Conservation (phyloP, 2,329 filamentous ascomycete species). For the Colletotrichum sansevieriae region DNA sequence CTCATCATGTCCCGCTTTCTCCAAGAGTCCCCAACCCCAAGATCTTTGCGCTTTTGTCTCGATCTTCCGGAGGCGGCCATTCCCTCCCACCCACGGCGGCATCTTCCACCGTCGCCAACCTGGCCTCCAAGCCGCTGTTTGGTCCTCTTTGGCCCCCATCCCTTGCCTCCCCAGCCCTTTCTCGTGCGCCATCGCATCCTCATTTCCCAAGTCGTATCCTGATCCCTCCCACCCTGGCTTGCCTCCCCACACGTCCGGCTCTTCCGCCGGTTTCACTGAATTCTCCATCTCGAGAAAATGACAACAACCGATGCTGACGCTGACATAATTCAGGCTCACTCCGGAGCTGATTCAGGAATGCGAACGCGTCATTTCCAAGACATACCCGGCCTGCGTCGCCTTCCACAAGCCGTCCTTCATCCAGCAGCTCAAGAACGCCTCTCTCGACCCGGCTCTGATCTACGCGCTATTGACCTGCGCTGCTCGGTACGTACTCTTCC, state of each 20-base stretch:
- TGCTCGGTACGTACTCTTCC: constrained; percentile 62
- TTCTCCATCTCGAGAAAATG: constrained; percentile 10
- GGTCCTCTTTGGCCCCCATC: constrained; percentile 9
- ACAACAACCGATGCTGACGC: background rate
- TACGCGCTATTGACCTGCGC: constrained; percentile 70
- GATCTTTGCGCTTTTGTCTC: constrained; percentile 28
- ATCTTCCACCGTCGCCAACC: constrained; percentile 35
- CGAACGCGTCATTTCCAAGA: constrained; percentile 72
- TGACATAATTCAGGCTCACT: constrained; percentile 56
- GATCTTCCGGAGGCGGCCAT: constrained; percentile 35
- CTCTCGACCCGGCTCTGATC: constrained; percentile 68
- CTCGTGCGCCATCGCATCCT: constrained; percentile 27
- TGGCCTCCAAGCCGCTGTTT: constrained; percentile 30
- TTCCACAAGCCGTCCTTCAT: constrained; percentile 74
- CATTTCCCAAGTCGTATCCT: constrained; percentile 40
- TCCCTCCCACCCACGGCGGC: constrained; percentile 22
- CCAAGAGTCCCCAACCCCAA: constrained; percentile 7
- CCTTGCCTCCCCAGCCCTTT: constrained; percentile 27
- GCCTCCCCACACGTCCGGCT: constrained; percentile 35
- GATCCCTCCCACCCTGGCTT: constrained; percentile 20
- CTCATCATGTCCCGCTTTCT: too few relatives aligned
- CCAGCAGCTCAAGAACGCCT: constrained; percentile 69
- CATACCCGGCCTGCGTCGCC: constrained; percentile 71
- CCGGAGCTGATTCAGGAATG: constrained; percentile 71
- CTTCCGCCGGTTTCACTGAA: constrained; percentile 24